Percentiles rank a stretch among this genome's conserved stretches.
phyloP scores from a whole-genome alignment of 2,329 filamentous ascomycete species.

The Cytospora chrysosperma region DNA sequence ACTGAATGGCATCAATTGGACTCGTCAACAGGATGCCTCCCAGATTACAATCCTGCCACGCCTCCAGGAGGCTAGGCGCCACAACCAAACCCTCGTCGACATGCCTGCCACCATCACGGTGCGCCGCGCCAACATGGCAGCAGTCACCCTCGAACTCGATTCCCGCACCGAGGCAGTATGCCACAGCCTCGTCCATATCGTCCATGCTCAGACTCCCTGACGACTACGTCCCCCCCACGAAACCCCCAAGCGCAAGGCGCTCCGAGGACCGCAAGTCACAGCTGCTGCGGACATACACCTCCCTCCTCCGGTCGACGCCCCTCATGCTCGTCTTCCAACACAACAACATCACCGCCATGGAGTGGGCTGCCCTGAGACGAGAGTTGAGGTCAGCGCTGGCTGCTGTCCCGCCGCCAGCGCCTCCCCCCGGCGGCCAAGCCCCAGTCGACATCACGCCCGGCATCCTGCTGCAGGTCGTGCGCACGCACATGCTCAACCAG shows the following conservation, averaged over 20 bases:
- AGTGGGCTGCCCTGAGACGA: constrained; percentile 71
- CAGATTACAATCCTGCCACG: constrained; percentile 16
- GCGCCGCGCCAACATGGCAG: constrained; percentile 5
- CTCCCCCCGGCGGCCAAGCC: constrained; percentile 33
- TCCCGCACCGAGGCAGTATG: constrained; percentile 29
- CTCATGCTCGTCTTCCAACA: constrained; percentile 80
- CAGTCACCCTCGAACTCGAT: neutral
- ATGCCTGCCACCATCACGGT: constrained; percentile 6
- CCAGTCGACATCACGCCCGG: constrained; percentile 51
- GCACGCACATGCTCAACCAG: constrained; percentile 84
- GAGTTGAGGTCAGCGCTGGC: constrained; percentile 57
- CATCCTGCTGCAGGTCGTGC: constrained; percentile 78
- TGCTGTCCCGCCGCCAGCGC: constrained; percentile 39
- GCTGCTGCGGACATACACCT: constrained; percentile 81
- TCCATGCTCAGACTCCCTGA: constrained; percentile 39
- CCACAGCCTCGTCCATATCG: constrained; percentile 24
- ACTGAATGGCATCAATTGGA: too few relatives aligned
- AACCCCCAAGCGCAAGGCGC: constrained; percentile 84
- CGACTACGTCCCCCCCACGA: constrained; percentile 61
- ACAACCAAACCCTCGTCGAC: constrained; percentile 7
- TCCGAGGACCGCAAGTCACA: constrained; percentile 89
- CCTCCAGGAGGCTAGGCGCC: constrained; percentile 17
- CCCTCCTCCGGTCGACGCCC: constrained; percentile 80
- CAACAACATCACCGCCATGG: constrained; percentile 67
- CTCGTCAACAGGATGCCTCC: constrained; percentile 20